These are phyloP conservation scores for Clavaria fumosa DNA, from an alignment of 768 basidiomycete genomes.

Conservation along the genomic window DNA sequence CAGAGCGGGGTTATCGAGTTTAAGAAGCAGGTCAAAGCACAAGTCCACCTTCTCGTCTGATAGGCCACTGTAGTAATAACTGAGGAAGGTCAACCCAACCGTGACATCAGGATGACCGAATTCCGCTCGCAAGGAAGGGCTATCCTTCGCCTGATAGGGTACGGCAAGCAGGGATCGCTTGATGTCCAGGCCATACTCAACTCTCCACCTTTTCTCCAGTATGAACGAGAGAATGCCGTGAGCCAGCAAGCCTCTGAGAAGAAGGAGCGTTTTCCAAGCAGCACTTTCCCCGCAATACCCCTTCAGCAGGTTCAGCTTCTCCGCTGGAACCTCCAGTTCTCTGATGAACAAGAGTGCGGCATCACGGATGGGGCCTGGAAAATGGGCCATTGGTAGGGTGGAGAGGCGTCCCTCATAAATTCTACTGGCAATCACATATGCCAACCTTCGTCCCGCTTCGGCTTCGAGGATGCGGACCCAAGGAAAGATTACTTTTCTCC, in stretches of 20 bases:
- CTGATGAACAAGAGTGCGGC: slow-evolving; percentile 15
- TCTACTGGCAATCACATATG: slow-evolving; percentile 9
- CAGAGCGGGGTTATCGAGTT: slow-evolving; percentile 24
- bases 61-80: slow-evolving; percentile 35
- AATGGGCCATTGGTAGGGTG: slow-evolving; percentile 10
- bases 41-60: slow-evolving; percentile 21
- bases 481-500: slow-evolving; percentile 6
- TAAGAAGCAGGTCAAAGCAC: slow-evolving; percentile 24
- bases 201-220: slow-evolving; percentile 31
- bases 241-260: slow-evolving; percentile 30
- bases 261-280: slow-evolving; percentile 24
- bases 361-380: slow-evolving; percentile 10
- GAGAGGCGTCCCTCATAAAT: slow-evolving; percentile 12
- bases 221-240: slow-evolving; percentile 25
- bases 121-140: slow-evolving; percentile 29
- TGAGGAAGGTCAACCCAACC: slow-evolving; percentile 29
- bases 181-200: slow-evolving; percentile 34
- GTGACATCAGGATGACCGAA: slow-evolving; percentile 39
- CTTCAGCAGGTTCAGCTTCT: slow-evolving; percentile 8
- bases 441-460: slow-evolving; percentile 10
- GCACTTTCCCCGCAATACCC: slow-evolving; percentile 9
- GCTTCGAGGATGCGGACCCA: slow-evolving; percentile 11
- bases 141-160: slow-evolving; percentile 39
- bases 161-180: slow-evolving; percentile 32
- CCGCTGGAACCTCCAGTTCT: not conserved